Conservation (phyloP, 257 asterid genomes). For the Solanum paucissectum region DNA sequence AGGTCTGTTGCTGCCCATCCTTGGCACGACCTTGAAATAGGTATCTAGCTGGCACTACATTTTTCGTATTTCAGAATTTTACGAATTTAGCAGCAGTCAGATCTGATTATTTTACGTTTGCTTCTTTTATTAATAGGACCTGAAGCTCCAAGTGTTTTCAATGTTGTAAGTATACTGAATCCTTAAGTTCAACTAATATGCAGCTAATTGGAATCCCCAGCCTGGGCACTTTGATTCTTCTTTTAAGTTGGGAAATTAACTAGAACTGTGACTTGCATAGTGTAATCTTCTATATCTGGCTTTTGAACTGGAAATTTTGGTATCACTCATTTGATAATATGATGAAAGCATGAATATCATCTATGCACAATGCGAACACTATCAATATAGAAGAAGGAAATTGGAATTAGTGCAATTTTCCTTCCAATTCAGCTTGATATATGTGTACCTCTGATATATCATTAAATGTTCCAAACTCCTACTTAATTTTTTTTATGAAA, state of each 20-base stretch:
- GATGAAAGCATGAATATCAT: neutral
- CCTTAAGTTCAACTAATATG: neutral
- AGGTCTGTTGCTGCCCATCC: slow-evolving; percentile 25
- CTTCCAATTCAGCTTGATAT: neutral
- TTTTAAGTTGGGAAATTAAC: neutral
- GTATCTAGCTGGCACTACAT: neutral
- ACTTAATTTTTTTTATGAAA: neutral
- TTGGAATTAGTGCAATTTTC: neutral
- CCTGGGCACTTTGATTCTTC: neutral
- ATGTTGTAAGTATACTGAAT: slow-evolving; percentile 8
- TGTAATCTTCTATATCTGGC: neutral
- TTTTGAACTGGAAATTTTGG: neutral
- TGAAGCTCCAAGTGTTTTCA: slow-evolving; percentile 14
- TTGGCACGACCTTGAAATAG: slow-evolving; percentile 23
- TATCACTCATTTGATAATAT: neutral
- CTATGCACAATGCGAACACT: neutral
- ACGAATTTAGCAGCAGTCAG: neutral
- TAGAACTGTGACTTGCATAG: neutral
- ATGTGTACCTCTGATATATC: neutral
- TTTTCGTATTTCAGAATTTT: neutral
- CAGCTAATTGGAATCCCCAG: neutral
- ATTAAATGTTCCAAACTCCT: neutral
- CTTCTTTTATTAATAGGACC: slow-evolving; percentile 10
- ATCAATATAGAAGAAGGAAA: neutral
- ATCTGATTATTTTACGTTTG: neutral